Conservation (phyloP, 192 early-diverging fungal genomes). For the Allomyces arbusculus region DNA sequence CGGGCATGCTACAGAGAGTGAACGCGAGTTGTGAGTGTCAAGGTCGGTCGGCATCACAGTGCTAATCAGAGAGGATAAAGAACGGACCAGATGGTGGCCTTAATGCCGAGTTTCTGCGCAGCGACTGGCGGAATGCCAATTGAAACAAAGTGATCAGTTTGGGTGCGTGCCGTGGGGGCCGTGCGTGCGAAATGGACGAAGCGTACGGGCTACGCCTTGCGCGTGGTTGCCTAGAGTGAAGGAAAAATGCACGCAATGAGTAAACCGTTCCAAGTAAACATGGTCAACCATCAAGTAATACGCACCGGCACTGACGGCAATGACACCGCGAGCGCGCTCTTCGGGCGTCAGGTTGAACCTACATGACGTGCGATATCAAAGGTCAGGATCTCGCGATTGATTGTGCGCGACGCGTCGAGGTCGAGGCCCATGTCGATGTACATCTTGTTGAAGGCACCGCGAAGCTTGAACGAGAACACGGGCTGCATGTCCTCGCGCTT, state of each 20-base stretch:
- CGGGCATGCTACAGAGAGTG: neutral
- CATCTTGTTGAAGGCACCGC: constrained; percentile 91
- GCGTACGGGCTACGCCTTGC: constrained; percentile 63
- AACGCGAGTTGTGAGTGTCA: too few species aligned
- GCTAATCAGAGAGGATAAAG: constrained; percentile 1
- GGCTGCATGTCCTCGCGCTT: constrained; percentile 95
- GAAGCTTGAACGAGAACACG: constrained; percentile 95
- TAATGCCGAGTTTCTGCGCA: constrained; percentile 75
- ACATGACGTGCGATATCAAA: too few species aligned
- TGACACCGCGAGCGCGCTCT: too few species aligned
- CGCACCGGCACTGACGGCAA: neutral
- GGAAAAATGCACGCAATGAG: neutral
- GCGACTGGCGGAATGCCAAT: constrained; percentile 17
- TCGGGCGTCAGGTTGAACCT: too few species aligned
- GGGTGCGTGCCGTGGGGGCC: too few species aligned
- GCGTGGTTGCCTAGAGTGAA: constrained; percentile 63
- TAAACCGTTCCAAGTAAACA: neutral
- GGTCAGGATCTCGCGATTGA: too few species aligned
- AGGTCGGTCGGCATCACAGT: too few species aligned
- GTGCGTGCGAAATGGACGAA: too few species aligned
- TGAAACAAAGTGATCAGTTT: too few species aligned
- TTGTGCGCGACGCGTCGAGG: too few species aligned
- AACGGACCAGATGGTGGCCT: constrained; percentile 87
- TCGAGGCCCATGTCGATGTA: constrained; percentile 27
- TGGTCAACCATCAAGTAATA: neutral